Base-by-base conservation (phyloP, 441 rosid species). In the Gossypium aridum region DNA sequence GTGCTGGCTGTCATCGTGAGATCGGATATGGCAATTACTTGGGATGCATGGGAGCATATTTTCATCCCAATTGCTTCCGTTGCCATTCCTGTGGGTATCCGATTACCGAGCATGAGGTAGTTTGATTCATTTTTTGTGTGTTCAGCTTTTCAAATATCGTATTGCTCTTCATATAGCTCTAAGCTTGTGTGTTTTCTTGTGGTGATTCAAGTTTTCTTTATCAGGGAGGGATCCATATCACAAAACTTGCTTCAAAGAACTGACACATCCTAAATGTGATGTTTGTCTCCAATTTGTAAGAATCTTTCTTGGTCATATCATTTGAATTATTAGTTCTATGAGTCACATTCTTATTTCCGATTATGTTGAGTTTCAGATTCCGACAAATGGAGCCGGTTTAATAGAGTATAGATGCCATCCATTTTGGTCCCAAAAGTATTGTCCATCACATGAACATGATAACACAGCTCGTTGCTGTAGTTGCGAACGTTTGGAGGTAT, bases 401-500 rank as follows among this genome's bases (percentile, higher is more conserved):
- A 95, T 95, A 3, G 99, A 95, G 86, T 95, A 91, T 56, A 86
- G 94, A 57, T 91, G 98, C 79, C 99, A 95, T 79, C 99, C 98
- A 26, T 93, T 88, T 83, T 95, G 99, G 99, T 84, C 86, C 75
- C 99, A 95, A 71, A 95, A 89, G 82, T 95, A 92, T 61, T 95
- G 99, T 37, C 98, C 98, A 1, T 83, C 93, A 17, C 99, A 92
- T 7, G 99, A 94, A 75, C 87, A 85, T 43, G 99, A 94, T 67
- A 78, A 75, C 77, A 92, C 97, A 0, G 85, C 93, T 74, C 87
- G 99, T 51, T 92, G 98, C 83, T 92, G 98, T 70, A 94, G 99
- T 77, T 94, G 99, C 19, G 99, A 94, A 49, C 97, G 98, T 39
- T 73, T 92, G 75, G 98, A 94, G 97, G 98, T 94, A 90, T 34